A percentile compares a stretch with the other conserved stretches of the same genome.
These are phyloP conservation scores for Plasmodium gonderi DNA, from an alignment of 169 alveolate genomes.

Conservation along the genomic window DNA sequence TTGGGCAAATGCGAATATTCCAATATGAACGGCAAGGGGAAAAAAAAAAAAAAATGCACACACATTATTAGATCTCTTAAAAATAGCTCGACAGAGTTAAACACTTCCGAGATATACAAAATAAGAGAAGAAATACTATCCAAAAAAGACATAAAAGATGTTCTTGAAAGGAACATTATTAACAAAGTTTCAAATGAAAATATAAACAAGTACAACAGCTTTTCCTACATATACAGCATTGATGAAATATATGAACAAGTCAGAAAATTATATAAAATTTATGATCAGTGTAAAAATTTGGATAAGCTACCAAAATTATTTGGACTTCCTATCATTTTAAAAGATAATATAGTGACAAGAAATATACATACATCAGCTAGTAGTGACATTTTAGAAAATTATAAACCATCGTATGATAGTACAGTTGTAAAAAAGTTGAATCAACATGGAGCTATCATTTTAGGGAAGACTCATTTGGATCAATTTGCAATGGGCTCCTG, in stretches of 20 bases:
- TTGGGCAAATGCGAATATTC: not conserved
- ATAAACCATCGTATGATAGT: conserved; percentile 76
- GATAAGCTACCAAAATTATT: conserved; percentile 38
- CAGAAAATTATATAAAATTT: conserved; percentile 10
- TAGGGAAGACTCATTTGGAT: conserved; percentile 81
- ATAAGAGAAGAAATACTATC: conserved; percentile 39
- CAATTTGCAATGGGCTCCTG: conserved; percentile 84
- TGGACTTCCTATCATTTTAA: conserved; percentile 48
- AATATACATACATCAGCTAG: conserved; percentile 70
- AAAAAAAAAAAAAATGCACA: not conserved
- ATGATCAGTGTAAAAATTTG: conserved; percentile 11
- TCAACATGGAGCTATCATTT: conserved; percentile 76
- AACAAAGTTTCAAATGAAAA: conserved; percentile 11
- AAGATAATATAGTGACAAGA: conserved; percentile 44
- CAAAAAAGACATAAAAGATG: not conserved
- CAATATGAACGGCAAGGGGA: not conserved
- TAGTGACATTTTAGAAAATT: conserved; percentile 55
- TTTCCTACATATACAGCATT: conserved; percentile 21
- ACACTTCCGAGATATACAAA: conserved; percentile 28
- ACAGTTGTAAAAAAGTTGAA: conserved; percentile 77
- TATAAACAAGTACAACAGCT: conserved; percentile 46
- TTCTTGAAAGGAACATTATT: conserved; percentile 13
- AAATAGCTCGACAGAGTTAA: conserved; percentile 10
- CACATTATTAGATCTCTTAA: not conserved
- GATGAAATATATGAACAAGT: conserved; percentile 51